A percentile compares a stretch with the other conserved stretches of the same genome.
phyloP scores from a whole-genome alignment of 2,329 filamentous ascomycete species.

The Aspergillus sp. region DNA sequence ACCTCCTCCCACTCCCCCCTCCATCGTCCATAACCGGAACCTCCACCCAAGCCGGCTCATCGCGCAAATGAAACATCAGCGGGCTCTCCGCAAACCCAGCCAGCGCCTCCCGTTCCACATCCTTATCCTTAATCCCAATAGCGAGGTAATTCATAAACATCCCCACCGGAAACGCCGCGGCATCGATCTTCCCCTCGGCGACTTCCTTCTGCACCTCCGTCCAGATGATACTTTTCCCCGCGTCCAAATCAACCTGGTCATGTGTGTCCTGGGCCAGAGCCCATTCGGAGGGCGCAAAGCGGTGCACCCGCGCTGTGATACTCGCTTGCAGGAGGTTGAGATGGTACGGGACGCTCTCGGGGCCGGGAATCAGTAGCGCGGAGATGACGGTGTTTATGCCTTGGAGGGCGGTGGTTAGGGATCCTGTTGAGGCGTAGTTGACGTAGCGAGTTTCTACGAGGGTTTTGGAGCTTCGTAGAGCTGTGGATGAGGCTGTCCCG shows the following conservation, averaged over 20 bases:
- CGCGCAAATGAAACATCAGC: slow-evolving; percentile 20
- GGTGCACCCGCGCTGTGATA: slow-evolving; percentile 43
- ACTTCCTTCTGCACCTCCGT: slow-evolving; percentile 25
- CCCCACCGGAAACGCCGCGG: slow-evolving; percentile 31
- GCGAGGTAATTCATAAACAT: slow-evolving; percentile 39
- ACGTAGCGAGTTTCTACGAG: slow-evolving; percentile 25
- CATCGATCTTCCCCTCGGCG: slow-evolving; percentile 23
- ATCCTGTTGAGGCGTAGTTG: slow-evolving; percentile 23
- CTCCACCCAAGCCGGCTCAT: slow-evolving; percentile 22
- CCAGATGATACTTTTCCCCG: slow-evolving; percentile 25
- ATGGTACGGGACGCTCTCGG: slow-evolving; percentile 32
- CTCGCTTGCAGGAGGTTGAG: slow-evolving; percentile 44
- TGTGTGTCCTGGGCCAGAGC: slow-evolving; percentile 21
- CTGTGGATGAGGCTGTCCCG: background rate
- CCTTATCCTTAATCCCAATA: slow-evolving; percentile 17
- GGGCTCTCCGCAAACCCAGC: slow-evolving; percentile 3
- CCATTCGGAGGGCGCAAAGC: slow-evolving; percentile 50
- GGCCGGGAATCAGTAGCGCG: slow-evolving; percentile 22
- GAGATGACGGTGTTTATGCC: slow-evolving; percentile 27
- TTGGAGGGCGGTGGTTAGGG: slow-evolving; percentile 21
- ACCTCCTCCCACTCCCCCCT: too few relatives aligned
- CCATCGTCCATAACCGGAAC: slow-evolving; percentile 27
- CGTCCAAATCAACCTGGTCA: slow-evolving; percentile 22
- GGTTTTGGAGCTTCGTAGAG: background rate
- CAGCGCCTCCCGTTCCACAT: background rate